These are phyloP conservation scores for Aspergillus luchuensis DNA, from an alignment of 2,329 filamentous ascomycete genomes.

Conservation along the genomic window DNA sequence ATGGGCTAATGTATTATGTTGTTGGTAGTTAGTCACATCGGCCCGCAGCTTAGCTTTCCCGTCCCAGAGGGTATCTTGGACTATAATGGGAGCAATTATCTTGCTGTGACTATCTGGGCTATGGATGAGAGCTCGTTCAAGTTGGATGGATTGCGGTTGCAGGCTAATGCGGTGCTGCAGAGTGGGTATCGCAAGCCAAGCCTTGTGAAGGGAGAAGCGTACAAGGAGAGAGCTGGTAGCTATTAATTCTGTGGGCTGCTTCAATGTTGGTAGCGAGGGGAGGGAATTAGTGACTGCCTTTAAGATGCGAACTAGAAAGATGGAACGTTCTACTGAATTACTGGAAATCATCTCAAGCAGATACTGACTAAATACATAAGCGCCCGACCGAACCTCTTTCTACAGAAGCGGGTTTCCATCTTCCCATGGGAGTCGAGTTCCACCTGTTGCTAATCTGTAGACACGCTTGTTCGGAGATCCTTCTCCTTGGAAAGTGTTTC, in stretches of 20 bases:
- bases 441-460: too few relatives aligned
- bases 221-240: background rate
- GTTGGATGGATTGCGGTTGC: background rate
- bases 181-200: background rate
- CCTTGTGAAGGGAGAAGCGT: background rate
- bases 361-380: too few relatives aligned
- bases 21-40: constrained; percentile 49
- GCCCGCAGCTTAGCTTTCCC: constrained; percentile 53
- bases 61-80: constrained; percentile 56
- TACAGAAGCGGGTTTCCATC: too few relatives aligned
- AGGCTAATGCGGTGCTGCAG: background rate
- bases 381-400: too few relatives aligned
- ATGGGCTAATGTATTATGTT: too few relatives aligned
- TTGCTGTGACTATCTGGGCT: background rate
- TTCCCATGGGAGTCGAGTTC: too few relatives aligned
- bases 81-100: constrained; percentile 41
- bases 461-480: background rate
- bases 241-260: background rate
- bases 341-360: too few relatives aligned
- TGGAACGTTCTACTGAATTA: too few relatives aligned
- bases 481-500: background rate
- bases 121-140: background rate
- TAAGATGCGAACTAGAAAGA: too few relatives aligned
- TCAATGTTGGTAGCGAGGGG: too few relatives aligned
- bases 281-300: too few relatives aligned